Conservation (phyloP, 257 asterid genomes). For the Hygrophila difformis region DNA sequence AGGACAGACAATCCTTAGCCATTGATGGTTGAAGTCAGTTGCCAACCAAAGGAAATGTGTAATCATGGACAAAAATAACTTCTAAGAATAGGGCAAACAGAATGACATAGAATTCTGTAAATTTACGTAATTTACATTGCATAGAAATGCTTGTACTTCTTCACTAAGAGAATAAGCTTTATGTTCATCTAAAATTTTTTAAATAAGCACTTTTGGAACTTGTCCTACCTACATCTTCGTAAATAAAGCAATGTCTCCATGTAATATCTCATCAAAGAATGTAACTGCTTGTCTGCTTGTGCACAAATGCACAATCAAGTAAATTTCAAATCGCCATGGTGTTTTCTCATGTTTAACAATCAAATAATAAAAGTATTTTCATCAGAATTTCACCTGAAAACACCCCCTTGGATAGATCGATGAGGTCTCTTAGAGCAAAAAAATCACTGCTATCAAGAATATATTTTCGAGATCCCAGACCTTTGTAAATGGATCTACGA, state of each 20-base stretch:
- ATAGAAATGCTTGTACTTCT: too few relatives aligned
- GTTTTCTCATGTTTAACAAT: too few relatives aligned
- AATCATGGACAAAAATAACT: background rate
- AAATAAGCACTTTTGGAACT: too few relatives aligned
- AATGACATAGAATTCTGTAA: background rate
- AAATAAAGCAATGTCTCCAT: too few relatives aligned
- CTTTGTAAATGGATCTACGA: constrained; percentile 64
- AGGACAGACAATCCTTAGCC: constrained; percentile 1
- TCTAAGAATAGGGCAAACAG: background rate
- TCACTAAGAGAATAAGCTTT: too few relatives aligned
- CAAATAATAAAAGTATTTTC: background rate
- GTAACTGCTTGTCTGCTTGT: background rate
- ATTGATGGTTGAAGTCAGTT: background rate
- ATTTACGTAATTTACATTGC: background rate
- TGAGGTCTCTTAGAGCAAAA: constrained; percentile 81
- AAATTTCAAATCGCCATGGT: constrained; percentile 7
- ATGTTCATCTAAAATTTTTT: too few relatives aligned
- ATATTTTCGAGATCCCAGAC: constrained; percentile 86
- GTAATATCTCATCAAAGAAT: background rate
- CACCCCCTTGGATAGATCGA: constrained; percentile 86
- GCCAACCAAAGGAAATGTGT: background rate
- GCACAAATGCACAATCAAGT: background rate
- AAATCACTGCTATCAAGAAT: constrained; percentile 87
- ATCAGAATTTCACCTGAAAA: constrained; percentile 63
- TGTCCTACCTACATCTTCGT: too few relatives aligned